Evolutionary conservation across 2,329 filamentous ascomycete genomes (phyloP).

Genomic region (Sporothrix pseudoabietina): DNA sequence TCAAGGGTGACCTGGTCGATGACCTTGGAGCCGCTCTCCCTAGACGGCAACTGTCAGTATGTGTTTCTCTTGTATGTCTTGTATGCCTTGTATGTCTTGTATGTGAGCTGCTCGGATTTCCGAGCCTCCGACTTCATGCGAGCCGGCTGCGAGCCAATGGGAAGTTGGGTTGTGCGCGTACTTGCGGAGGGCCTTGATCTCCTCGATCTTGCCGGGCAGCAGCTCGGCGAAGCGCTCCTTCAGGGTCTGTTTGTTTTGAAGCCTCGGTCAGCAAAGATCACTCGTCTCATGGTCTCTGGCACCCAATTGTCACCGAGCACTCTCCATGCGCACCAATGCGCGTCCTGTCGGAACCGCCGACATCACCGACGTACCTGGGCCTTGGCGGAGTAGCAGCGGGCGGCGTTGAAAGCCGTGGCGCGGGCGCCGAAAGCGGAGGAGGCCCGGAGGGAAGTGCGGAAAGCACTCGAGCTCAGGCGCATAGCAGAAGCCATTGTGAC

Average conservation of each 20-base stretch:
- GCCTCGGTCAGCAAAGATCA: constrained; percentile 22
- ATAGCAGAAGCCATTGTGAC: constrained; percentile 78
- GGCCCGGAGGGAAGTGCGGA: constrained; percentile 73
- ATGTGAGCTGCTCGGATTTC: neutral
- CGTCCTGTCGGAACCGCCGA: neutral
- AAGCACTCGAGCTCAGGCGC: constrained; percentile 76
- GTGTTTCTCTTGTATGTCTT: neutral
- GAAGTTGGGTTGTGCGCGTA: constrained; percentile 52
- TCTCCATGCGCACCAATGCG: constrained; percentile 10
- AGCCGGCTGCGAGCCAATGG: neutral
- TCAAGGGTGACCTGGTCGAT: constrained; percentile 97
- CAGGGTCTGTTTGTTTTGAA: constrained; percentile 66
- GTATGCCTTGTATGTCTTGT: neutral
- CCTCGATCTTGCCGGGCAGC: constrained; percentile 93
- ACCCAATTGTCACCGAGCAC: neutral
- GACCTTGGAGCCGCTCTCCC: constrained; percentile 93
- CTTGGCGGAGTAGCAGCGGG: constrained; percentile 93
- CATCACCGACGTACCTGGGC: constrained; percentile 63
- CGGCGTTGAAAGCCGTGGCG: constrained; percentile 74
- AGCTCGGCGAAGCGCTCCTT: constrained; percentile 98
- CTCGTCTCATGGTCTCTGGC: neutral
- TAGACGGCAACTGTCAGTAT: constrained; percentile 43
- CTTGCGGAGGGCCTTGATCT: constrained; percentile 99
- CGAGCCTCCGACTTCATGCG: neutral
- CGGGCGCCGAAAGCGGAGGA: constrained; percentile 66